phyloP scores from a whole-genome alignment of 163 green algal genomes.

The Scenedesmus sp. region DNA sequence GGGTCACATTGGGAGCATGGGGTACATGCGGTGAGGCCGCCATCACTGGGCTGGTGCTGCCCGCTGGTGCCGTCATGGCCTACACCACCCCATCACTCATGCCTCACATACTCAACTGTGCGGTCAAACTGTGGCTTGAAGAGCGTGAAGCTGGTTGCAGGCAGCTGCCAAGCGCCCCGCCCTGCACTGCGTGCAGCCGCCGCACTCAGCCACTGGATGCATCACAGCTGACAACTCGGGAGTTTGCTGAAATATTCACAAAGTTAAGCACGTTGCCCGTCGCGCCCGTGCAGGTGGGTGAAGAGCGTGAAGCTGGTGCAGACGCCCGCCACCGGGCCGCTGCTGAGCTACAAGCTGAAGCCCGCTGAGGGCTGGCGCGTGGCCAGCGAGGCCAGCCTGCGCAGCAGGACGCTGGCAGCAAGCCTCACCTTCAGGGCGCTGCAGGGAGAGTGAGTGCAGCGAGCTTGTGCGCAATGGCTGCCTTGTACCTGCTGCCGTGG shows the following conservation, averaged over 20 bases:
- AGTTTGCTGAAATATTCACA: too few relatives aligned
- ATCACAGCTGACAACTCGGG: too few relatives aligned
- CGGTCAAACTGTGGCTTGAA: background rate
- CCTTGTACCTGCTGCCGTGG: too few relatives aligned
- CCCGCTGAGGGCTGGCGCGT: slow-evolving; percentile 48
- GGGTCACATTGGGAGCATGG: too few relatives aligned
- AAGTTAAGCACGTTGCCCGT: too few relatives aligned
- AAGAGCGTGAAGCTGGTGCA: slow-evolving; percentile 55
- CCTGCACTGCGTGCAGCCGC: background rate
- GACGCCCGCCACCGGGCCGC: slow-evolving; percentile 40
- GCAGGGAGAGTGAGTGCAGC: slow-evolving; percentile 50
- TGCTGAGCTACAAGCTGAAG: slow-evolving; percentile 59
- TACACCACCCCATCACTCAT: background rate
- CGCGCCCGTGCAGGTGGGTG: slow-evolving; percentile 21
- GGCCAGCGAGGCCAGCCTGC: slow-evolving; percentile 41
- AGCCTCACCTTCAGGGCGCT: slow-evolving; percentile 57
- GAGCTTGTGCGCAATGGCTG: background rate
- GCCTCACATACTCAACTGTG: background rate
- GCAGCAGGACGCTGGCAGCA: slow-evolving; percentile 20
- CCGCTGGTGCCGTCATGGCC: background rate
- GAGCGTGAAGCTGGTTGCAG: slow-evolving; percentile 48
- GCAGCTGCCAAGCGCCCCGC: background rate
- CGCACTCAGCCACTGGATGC: too few relatives aligned
- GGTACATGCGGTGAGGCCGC: background rate
- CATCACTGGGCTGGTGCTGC: background rate